phyloP scores from a whole-genome alignment of 2,329 filamentous ascomycete species.

The Aspergillus tamarii region DNA sequence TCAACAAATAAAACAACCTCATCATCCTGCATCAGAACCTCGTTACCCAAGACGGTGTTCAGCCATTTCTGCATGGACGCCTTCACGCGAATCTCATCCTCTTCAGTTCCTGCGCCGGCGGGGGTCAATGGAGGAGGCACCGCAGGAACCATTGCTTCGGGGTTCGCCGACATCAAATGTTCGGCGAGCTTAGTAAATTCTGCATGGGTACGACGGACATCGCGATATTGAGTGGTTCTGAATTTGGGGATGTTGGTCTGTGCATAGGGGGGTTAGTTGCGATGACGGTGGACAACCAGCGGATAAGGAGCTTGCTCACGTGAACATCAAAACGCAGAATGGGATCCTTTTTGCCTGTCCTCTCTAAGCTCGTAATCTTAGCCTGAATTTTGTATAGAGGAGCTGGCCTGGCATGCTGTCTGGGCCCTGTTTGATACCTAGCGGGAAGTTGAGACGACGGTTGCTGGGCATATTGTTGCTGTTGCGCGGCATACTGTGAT shows the following conservation, averaged over 20 bases:
- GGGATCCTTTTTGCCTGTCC: constrained; percentile 92
- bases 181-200: constrained; percentile 97
- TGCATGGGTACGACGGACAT: constrained; percentile 91
- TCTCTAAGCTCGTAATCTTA: constrained; percentile 91
- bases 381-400: constrained; percentile 85
- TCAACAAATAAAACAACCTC: constrained; percentile 99
- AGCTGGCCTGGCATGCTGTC: constrained; percentile 48
- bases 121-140: constrained; percentile 94
- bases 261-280: constrained; percentile 7
- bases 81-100: constrained; percentile 90
- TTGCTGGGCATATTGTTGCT: constrained; percentile 40
- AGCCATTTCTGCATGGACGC: constrained; percentile 90
- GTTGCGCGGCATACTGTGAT: constrained; percentile 40
- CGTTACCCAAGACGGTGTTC: constrained; percentile 88
- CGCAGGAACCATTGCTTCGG: constrained; percentile 89
- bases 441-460: constrained; percentile 49
- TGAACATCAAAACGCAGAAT: constrained; percentile 95
- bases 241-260: constrained; percentile 99
- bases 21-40: constrained; percentile 90
- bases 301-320: constrained; percentile 59
- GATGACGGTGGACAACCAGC: neutral
- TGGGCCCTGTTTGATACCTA: constrained; percentile 51
- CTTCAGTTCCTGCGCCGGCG: constrained; percentile 91
- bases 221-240: constrained; percentile 95
- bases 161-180: constrained; percentile 95